Base-by-base conservation (phyloP, 768 basidiomycete genomes). In the Tulasnella sp. region DNA sequence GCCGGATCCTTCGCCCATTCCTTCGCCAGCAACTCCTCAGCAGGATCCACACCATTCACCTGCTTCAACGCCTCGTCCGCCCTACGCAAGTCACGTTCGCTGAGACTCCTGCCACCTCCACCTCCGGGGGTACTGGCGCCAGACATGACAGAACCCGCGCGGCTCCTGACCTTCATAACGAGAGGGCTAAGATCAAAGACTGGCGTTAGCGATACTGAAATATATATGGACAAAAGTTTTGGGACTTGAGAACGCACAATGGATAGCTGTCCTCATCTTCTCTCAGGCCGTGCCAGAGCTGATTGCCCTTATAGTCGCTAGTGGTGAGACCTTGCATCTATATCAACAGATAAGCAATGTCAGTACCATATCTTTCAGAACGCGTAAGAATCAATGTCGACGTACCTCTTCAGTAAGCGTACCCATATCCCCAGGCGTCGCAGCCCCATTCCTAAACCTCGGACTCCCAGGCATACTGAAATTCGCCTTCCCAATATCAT, bases 341-440 rank as follows among this genome's bases (percentile, higher is more conserved):
- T 66, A n/a, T n/a, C n/a, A n/a, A n/a, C n/a, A n/a, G n/a, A n/a
- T n/a, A n/a, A n/a, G n/a, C n/a, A n/a, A n/a, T n/a, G n/a, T n/a
- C n/a, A n/a, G n/a, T n/a, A n/a, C n/a, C n/a, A n/a, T n/a, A n/a
- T n/a, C n/a, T n/a, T n/a, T n/a, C n/a, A 30, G n/a, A 51, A 10
- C 15, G 19, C 21, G 38, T 30, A 17, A 38, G 7, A 38, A 38
- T 15, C 15, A 42, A 26, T 21, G 17, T 66, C 76, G 26, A 11
- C 54, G 4, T 63, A 86, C 86, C 76, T 89, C 85, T 71, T 90
- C 87, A 0, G 88, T 91, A 44, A 93, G 74, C 26, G 92, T 95
- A 17, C 88, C 92, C 63, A 95, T 78, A 74, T 96, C 92, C 5
- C 93, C 93, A 0, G 95, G 95, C 0, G 96, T 99, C 66, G 88